phyloP scores from a whole-genome alignment of 1,284 basidiomycete species.

The Schizopora paradoxa region DNA sequence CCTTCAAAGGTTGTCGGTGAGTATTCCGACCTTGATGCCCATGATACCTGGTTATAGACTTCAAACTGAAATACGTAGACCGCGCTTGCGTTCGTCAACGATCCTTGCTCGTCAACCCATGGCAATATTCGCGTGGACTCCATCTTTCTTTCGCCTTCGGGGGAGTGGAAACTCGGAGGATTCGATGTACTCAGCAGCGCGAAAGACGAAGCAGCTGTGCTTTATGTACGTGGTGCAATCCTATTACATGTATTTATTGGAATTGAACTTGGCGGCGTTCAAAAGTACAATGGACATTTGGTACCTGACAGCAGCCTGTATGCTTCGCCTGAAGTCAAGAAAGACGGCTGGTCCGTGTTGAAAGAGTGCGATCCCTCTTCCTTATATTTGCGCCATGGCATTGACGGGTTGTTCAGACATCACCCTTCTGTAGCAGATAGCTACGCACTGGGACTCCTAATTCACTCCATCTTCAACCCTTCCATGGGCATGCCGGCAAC shows the following conservation, averaged over 20 bases:
- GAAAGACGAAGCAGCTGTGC: constrained; percentile 67
- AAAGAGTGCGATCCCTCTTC: constrained; percentile 61
- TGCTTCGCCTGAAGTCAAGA: constrained; percentile 87
- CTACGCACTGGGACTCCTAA: constrained; percentile 81
- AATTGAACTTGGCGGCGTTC: constrained; percentile 20
- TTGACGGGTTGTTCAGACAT: constrained; percentile 39
- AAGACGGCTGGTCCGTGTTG: constrained; percentile 76
- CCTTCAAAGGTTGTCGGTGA: constrained; percentile 81
- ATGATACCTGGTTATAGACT: too few species aligned
- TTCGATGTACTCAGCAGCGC: constrained; percentile 87
- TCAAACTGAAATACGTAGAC: constrained; percentile 44
- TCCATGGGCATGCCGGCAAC: constrained; percentile 65
- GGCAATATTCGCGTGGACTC: constrained; percentile 78
- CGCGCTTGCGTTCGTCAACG: constrained; percentile 89
- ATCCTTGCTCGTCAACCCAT: constrained; percentile 81
- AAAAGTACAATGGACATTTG: constrained; percentile 55
- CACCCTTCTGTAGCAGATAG: constrained; percentile 74
- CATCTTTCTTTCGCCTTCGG: constrained; percentile 85
- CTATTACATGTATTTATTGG: constrained; percentile 18
- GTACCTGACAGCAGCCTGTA: constrained; percentile 54
- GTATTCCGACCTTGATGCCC: too few species aligned
- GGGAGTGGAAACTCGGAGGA: constrained; percentile 95
- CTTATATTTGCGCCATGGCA: neutral
- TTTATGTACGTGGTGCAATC: constrained; percentile 84
- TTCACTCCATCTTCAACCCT: constrained; percentile 85